phyloP scores from a whole-genome alignment of 129 eudicot genomes.

The Centaurea solstitialis region DNA sequence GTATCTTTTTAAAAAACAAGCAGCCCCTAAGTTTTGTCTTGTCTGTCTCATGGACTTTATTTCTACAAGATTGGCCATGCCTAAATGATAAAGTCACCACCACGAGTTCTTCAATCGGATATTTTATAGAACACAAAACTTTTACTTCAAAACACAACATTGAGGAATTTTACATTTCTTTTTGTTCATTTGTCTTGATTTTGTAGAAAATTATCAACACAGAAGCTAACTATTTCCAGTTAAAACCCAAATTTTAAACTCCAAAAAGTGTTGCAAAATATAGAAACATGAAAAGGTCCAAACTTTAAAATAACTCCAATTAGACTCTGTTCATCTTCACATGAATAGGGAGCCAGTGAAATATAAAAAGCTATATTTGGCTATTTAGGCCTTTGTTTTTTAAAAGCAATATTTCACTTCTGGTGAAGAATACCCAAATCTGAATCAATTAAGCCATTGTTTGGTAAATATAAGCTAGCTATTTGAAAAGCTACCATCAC shows the following conservation, averaged over 20 bases:
- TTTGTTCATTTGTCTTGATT: neutral
- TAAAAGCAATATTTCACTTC: no score
- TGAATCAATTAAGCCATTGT: no score
- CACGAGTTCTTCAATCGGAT: neutral
- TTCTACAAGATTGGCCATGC: neutral
- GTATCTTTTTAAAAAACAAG: no score
- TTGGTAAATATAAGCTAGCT: no score
- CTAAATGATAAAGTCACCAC: neutral
- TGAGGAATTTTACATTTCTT: neutral
- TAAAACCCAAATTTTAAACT: neutral
- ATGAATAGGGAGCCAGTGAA: neutral
- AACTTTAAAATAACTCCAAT: conserved; percentile 10
- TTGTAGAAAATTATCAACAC: neutral
- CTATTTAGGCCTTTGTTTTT: neutral
- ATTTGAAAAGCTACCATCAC: no score
- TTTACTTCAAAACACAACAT: neutral
- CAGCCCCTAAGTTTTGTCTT: no score
- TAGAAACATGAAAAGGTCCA: neutral
- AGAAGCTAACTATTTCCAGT: neutral
- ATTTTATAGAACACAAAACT: neutral
- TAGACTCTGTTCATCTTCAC: neutral
- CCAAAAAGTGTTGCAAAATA: neutral
- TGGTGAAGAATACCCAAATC: no score
- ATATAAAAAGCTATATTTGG: neutral
- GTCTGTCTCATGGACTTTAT: neutral